Conservation (phyloP, 108 stramenopile species). For the Mayamaea pseudoterrestris region DNA sequence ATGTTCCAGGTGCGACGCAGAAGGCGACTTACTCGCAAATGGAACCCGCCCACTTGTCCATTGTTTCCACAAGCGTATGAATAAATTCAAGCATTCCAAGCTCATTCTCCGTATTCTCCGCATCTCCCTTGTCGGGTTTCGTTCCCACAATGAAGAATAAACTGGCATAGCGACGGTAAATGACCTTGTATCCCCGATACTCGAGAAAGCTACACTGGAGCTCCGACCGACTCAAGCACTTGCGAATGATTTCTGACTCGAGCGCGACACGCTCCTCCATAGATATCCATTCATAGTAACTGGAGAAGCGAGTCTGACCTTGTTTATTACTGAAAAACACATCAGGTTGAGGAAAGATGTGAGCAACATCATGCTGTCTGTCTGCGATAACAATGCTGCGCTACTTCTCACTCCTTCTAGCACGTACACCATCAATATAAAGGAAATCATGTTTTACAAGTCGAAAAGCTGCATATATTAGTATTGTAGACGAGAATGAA, state of each 20-base stretch:
- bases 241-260: conserved; percentile 91
- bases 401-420: neutral
- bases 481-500: too few relatives aligned
- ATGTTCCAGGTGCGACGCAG: neutral
- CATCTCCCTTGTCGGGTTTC: conserved; percentile 58
- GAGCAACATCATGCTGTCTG: neutral
- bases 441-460: conserved; percentile 66
- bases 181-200: conserved; percentile 90
- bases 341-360: neutral
- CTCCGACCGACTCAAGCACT: conserved; percentile 85
- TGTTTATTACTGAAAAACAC: conserved; percentile 64
- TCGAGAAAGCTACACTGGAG: conserved; percentile 91
- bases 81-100: conserved; percentile 92
- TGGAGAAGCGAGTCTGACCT: conserved; percentile 89
- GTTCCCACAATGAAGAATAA: conserved; percentile 95
- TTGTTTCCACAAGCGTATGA: conserved; percentile 86
- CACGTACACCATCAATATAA: conserved; percentile 84
- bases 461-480: too few relatives aligned
- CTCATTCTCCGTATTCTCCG: conserved; percentile 87
- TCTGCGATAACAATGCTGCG: neutral
- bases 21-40: conserved; percentile 71
- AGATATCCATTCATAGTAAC: conserved; percentile 88
- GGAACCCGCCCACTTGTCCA: conserved; percentile 77
- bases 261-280: conserved; percentile 86
- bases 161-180: conserved; percentile 89